These are phyloP conservation scores for Candida peoriensis DNA, from an alignment of 805 yeast genomes.

Conservation along the genomic window DNA sequence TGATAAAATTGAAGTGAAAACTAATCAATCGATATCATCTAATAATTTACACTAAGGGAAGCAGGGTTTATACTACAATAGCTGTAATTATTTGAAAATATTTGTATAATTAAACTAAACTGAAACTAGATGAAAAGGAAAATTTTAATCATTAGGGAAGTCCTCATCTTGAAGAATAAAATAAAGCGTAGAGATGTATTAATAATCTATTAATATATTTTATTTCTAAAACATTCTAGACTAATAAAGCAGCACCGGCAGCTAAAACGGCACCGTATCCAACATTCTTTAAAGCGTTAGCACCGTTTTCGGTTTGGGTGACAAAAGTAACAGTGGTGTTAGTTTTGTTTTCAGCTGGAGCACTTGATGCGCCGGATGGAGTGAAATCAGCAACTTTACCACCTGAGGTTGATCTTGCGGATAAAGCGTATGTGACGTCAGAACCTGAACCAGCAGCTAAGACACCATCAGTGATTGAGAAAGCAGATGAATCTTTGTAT, in stretches of 20 bases:
- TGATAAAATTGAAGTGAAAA: no score
- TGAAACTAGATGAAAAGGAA: no score
- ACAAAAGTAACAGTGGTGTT: constrained; percentile 6
- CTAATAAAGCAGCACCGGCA: constrained; percentile 29
- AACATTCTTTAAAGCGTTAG: constrained; percentile 15
- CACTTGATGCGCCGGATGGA: constrained; percentile 18
- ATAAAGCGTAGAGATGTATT: no score
- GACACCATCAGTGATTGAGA: constrained; percentile 29
- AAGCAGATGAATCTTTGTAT: constrained; percentile 30
- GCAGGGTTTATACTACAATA: no score
- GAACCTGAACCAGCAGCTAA: constrained; percentile 10
- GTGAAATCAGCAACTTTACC: constrained; percentile 21
- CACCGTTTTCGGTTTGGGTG: constrained; percentile 23
- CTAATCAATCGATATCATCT: no score
- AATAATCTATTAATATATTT: no score
- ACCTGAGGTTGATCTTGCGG: constrained; percentile 19
- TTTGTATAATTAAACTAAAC: no score
- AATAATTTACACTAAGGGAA: no score
- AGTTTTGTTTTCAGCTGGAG: constrained; percentile 9
- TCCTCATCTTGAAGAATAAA: no score
- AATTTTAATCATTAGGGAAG: no score
- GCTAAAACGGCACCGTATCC: constrained; percentile 24
- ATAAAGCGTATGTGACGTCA: constrained; percentile 16
- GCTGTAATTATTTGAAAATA: no score
- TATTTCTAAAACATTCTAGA: constrained; percentile 13